Evolutionary conservation across 805 yeast species (phyloP).

Genomic region (Phaffomyces opuntiae): DNA sequence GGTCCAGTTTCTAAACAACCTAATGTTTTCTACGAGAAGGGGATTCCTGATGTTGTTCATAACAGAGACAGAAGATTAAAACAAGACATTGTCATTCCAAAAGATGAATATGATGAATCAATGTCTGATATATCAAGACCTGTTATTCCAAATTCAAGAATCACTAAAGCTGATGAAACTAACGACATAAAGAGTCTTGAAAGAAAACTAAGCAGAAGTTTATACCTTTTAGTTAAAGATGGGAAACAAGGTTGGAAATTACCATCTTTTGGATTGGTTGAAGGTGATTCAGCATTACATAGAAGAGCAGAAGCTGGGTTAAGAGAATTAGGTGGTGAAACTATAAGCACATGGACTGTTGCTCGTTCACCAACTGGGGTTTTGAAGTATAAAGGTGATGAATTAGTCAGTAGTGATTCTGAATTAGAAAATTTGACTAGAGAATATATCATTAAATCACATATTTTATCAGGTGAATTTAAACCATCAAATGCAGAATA

Average conservation of each 20-base stretch:
- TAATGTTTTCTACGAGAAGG: conserved; percentile 72
- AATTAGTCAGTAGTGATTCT: conserved; percentile 15
- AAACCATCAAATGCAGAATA: conserved; percentile 39
- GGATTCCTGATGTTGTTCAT: conserved; percentile 79
- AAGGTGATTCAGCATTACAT: conserved; percentile 47
- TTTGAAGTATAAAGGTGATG: conserved; percentile 32
- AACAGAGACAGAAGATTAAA: conserved; percentile 83
- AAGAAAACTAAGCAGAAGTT: conserved; percentile 69
- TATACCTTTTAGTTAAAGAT: conserved; percentile 63
- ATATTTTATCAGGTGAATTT: conserved; percentile 80
- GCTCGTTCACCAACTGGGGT: conserved; percentile 82
- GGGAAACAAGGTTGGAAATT: conserved; percentile 53
- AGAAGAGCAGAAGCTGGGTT: conserved; percentile 70
- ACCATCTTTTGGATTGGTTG: conserved; percentile 56
- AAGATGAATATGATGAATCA: conserved; percentile 30
- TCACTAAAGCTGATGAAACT: conserved; percentile 65
- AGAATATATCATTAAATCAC: conserved; percentile 79
- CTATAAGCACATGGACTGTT: conserved; percentile 84
- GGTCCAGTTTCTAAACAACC: conserved; percentile 69
- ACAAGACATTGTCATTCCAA: conserved; percentile 74
- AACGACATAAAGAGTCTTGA: conserved; percentile 66
- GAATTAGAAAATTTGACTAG: conserved; percentile 24
- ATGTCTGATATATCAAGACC: conserved; percentile 57
- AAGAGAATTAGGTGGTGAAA: conserved; percentile 61
- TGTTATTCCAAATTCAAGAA: conserved; percentile 61